Evolutionary conservation across 371 early-diverging fungal species (phyloP).

Genomic region (Gilbertella persicaria): DNA sequence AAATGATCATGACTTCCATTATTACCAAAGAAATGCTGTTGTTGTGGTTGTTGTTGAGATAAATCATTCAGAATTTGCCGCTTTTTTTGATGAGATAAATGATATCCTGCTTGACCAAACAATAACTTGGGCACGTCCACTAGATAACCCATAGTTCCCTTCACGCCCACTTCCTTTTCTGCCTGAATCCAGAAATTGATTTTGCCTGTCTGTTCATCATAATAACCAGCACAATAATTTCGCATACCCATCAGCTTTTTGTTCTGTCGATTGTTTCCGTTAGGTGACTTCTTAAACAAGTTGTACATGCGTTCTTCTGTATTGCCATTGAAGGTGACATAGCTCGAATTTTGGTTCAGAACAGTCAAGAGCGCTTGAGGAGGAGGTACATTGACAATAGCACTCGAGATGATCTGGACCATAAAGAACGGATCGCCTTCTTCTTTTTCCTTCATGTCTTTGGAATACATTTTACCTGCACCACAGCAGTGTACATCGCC

Average conservation of each 20-base stretch:
- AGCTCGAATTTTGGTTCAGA: conserved; percentile 25
- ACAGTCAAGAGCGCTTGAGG: conserved; percentile 35
- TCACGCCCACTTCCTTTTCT: conserved; percentile 42
- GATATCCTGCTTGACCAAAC: conserved; percentile 45
- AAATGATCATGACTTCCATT: not conserved
- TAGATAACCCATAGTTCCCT: conserved; percentile 48
- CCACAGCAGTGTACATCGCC: conserved; percentile 89
- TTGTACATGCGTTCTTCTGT: conserved; percentile 39
- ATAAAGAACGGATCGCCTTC: conserved; percentile 66
- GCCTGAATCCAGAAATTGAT: conserved; percentile 51
- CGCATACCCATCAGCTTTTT: conserved; percentile 38
- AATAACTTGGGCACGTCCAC: conserved; percentile 43
- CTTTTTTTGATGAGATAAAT: conserved; percentile 27
- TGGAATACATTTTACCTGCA: conserved; percentile 62
- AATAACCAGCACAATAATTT: conserved; percentile 42
- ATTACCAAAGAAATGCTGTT: not conserved
- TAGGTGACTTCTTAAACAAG: conserved; percentile 28
- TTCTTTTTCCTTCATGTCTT: conserved; percentile 47
- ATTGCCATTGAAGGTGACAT: conserved; percentile 30
- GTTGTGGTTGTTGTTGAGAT: not conserved
- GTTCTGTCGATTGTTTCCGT: conserved; percentile 33
- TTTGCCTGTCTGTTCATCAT: conserved; percentile 40
- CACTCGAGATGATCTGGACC: conserved; percentile 74
- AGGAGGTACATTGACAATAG: conserved; percentile 64
- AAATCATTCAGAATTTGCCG: conserved; percentile 13